Evolutionary conservation across 306 rosid genomes (phyloP).

Genomic region (Citrullus amarus): DNA sequence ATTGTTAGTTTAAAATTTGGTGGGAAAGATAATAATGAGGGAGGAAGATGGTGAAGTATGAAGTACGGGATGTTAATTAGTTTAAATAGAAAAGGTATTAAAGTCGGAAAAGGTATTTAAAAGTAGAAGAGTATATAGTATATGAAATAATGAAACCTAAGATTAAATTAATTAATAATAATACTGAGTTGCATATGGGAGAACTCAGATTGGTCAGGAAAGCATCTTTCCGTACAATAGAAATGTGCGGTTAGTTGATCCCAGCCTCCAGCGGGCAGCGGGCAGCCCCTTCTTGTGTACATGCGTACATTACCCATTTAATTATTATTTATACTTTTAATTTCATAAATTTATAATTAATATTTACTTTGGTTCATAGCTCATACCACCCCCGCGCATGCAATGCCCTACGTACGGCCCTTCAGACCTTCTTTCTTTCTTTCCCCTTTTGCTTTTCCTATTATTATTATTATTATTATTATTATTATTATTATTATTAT

Average conservation of each 20-base stretch:
- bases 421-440: background rate
- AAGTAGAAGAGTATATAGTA: no score
- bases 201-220: slow-evolving; percentile 35
- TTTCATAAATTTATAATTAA: no score
- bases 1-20: no score
- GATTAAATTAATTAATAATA: no score
- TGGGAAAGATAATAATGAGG: background rate
- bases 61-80: background rate
- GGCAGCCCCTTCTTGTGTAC: background rate
- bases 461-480: background rate
- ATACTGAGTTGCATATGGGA: slow-evolving; percentile 22
- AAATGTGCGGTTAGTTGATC: background rate
- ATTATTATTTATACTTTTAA: no score
- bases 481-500: background rate
- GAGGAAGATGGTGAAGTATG: background rate
- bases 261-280: background rate
- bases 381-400: background rate
- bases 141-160: no score
- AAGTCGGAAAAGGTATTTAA: no score
- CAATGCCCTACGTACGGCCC: background rate
- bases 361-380: background rate
- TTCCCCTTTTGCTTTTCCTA: background rate
- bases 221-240: slow-evolving; percentile 37
- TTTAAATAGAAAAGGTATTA: no score
- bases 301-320: background rate